Base-by-base conservation (phyloP, 257 asterid species). In the Solanum ahanhuiri region DNA sequence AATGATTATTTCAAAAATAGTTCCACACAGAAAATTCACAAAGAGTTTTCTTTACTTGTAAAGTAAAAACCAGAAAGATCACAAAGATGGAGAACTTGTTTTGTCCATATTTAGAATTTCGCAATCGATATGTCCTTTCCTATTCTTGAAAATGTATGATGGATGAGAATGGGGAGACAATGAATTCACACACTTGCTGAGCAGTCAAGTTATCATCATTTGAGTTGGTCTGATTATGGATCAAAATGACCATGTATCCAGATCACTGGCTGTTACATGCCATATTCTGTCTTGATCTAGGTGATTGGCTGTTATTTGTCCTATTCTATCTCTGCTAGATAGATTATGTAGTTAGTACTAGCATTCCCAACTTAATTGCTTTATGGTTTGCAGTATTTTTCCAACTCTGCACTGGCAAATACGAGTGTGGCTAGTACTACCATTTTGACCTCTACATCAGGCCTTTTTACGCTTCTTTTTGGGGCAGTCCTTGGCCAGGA, bases 371-470 rank as follows among this genome's bases (percentile, higher is more conserved):
- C 34, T 43, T 70, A 22, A 66, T 81, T 33, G 82, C 35, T 71
- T 72, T 64, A 66, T 39, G 54, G 83, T 10, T 89, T 91, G 88
- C 91, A 95, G 94, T 94, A 93, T 81, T 91, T 94, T 15, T 93
- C 95, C 2, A 93, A 92, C 88, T 94, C 96, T 45, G 98, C 98
- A 51, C 88, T 95, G 88, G 98, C 96, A 0, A 92, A 94, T 76
- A 95, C 98, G 18, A 95, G 98, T 87, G 98, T 95, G 71, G 95
- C 98, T 17, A 95, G 95, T 89, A 93, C 98, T 45, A 94, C 98
- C 2, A 92, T 95, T 87, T 88, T 95, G 91, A 93, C 98, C 73
- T 95, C 98, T 10, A 95, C 97, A 25, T 92, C 98, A 6, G 96
- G 94, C 85, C 93, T 95, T 86, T 94, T 95, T 92, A 95, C 98